Conservation (phyloP, 2,329 filamentous ascomycete genomes). For the Fusarium solani-melongenae region DNA sequence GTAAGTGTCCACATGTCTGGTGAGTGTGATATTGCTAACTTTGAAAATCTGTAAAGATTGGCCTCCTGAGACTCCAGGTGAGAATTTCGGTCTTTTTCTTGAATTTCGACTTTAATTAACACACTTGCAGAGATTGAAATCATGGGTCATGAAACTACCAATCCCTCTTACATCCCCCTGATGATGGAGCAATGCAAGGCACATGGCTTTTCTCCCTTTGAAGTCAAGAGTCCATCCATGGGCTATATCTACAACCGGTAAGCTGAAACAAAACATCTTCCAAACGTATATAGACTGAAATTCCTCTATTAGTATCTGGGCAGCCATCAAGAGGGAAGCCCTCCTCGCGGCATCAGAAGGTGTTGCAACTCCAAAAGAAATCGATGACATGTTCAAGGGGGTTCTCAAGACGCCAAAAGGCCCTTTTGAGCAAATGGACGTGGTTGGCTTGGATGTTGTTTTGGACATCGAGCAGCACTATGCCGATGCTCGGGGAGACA, state of each 20-base stretch:
- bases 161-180: slow-evolving; percentile 29
- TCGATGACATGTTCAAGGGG: slow-evolving; percentile 46
- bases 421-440: slow-evolving; percentile 47
- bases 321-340: slow-evolving; percentile 47
- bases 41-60: slow-evolving; percentile 36
- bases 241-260: slow-evolving; percentile 48
- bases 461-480: slow-evolving; percentile 48
- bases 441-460: slow-evolving; percentile 47
- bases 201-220: slow-evolving; percentile 46
- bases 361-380: slow-evolving; percentile 45
- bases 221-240: slow-evolving; percentile 46
- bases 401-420: slow-evolving; percentile 47
- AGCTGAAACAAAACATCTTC: neutral
- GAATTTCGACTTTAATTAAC: neutral
- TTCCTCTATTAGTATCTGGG: slow-evolving; percentile 43
- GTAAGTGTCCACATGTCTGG: slow-evolving; percentile 39
- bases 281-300: neutral
- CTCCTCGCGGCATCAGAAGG: slow-evolving; percentile 46
- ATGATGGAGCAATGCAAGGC: slow-evolving; percentile 42
- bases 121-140: slow-evolving; percentile 40
- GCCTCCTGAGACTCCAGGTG: slow-evolving; percentile 47
- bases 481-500: slow-evolving; percentile 38
- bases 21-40: neutral
- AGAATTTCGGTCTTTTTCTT: neutral
- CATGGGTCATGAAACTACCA: slow-evolving; percentile 46